Base-by-base conservation (phyloP, 371 early-diverging fungal species). In the Parasitella parasitica region DNA sequence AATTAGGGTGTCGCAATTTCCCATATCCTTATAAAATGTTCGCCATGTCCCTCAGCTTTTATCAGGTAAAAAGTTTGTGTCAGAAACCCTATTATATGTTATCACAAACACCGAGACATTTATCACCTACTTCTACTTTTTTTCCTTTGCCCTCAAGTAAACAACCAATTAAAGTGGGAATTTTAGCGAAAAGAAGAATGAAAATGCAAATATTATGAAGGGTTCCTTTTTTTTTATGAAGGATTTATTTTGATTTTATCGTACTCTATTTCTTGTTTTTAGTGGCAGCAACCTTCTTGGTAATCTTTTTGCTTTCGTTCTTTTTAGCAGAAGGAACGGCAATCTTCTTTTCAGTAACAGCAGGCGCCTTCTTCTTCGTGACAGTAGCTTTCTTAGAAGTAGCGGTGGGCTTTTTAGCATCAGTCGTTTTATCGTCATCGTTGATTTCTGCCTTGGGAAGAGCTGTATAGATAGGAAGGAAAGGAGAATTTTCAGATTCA, bases 401-500 rank as follows among this genome's bases (percentile, higher is more conserved):
- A 22, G 57, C 48, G 0, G 32, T 6, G 36, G 26, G 36, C 38
- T 24, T 54, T 51, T n/a, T 15, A 18, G 57, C 22, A 35, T 27
- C 41, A 30, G 30, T 34, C 54, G 36, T 54, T 26, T 32, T 32
- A 4, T 32, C 32, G 6, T 32, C 32, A 6, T 54, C 38, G 5
- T 24, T 60, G 16, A 13, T 54, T 16, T 46, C 39, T 4, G 34
- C 28, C 15, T 28, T 48, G 36, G 57, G 67, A 15, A 50, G 28
- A 50, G 61, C 13, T 57, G 46, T 39, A 38, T 60, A 60, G 22
- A 64, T 49, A 18, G 69, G 69, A 26, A 69, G 61, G 6, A 54
- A 37, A 41, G 69, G 69, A 24, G 57, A 50, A n/a, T 12, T 8
- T 6, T 43, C 27, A 6, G 48, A 50, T 41, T 61, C 56, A 11